A percentile compares a stretch with the other conserved stretches of the same genome.
Evolutionary conservation across 352 stramenopile genomes (phyloP).

Genomic region (Phytophthora pistaciae): DNA sequence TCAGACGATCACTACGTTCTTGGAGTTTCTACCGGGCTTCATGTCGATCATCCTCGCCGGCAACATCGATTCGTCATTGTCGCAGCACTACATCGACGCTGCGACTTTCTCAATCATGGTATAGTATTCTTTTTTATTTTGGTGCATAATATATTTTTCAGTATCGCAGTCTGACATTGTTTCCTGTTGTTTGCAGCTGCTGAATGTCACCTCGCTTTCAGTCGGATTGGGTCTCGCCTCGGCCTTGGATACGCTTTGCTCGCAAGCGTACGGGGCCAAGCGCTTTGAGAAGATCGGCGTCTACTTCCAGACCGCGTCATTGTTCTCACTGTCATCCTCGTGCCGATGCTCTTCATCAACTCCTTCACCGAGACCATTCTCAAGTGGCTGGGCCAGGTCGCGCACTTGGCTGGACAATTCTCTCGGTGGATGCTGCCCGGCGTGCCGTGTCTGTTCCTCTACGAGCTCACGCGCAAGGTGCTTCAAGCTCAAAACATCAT

Average conservation of each 20-base stretch:
- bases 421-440: conserved; percentile 60
- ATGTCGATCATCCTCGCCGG: conserved; percentile 62
- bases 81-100: no score
- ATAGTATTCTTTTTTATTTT: no score
- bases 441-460: conserved; percentile 72
- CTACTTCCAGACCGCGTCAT: not conserved
- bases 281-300: not conserved
- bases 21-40: conserved; percentile 51
- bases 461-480: conserved; percentile 80
- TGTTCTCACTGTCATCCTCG: not conserved
- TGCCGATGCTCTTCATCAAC: not conserved
- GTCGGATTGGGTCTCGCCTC: not conserved
- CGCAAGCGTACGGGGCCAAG: not conserved
- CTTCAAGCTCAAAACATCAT: conserved; percentile 77
- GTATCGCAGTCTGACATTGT: no score
- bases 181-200: not conserved
- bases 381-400: conserved; percentile 44
- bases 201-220: conserved; percentile 12
- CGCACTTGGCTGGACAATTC: conserved; percentile 57
- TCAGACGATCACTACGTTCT: conserved; percentile 44
- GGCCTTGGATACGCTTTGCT: not conserved
- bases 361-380: not conserved
- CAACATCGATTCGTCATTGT: conserved; percentile 49
- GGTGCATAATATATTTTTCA: no score
- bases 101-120: conserved; percentile 53